Evolutionary conservation across 164 flowering plant genomes (phyloP).

Genomic region (Magnolia officinalis): DNA sequence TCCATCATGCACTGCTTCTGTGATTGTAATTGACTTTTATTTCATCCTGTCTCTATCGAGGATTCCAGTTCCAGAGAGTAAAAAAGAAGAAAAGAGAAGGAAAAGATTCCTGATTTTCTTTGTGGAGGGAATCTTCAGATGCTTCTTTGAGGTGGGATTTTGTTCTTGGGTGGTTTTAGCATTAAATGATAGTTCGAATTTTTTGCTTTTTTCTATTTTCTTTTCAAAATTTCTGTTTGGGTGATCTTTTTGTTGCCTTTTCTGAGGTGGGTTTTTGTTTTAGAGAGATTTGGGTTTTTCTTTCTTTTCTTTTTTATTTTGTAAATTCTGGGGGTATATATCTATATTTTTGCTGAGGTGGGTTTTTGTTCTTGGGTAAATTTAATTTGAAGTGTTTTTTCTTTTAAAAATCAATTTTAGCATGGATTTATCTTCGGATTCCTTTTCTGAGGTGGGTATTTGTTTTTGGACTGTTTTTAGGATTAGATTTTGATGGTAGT

Average conservation of each 20-base stretch:
- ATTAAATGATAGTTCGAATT: background rate
- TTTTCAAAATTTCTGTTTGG: background rate
- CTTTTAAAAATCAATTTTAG: background rate
- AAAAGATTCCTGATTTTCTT: background rate
- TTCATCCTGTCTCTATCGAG: background rate
- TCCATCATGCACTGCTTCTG: background rate
- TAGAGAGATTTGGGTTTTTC: too few species aligned
- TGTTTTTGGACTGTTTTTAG: background rate
- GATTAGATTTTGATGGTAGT: background rate
- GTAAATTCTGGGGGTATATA: too few species aligned
- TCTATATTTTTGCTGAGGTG: background rate
- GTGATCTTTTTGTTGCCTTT: background rate
- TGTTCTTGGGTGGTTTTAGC: background rate
- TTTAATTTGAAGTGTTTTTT: background rate
- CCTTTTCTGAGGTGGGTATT: background rate
- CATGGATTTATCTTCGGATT: background rate
- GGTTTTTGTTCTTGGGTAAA: background rate
- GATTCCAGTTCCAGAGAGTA: background rate
- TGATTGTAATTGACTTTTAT: background rate
- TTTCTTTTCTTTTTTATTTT: too few species aligned
- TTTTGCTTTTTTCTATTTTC: background rate
- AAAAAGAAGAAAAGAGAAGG: too few species aligned
- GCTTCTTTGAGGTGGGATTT: conserved; percentile 4
- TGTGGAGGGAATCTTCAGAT: background rate
- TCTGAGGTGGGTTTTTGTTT: background rate